Percentiles rank a stretch among this genome's conserved stretches.
These are phyloP conservation scores for Centaurea solstitialis DNA, from an alignment of 129 eudicot genomes.

Conservation along the genomic window DNA sequence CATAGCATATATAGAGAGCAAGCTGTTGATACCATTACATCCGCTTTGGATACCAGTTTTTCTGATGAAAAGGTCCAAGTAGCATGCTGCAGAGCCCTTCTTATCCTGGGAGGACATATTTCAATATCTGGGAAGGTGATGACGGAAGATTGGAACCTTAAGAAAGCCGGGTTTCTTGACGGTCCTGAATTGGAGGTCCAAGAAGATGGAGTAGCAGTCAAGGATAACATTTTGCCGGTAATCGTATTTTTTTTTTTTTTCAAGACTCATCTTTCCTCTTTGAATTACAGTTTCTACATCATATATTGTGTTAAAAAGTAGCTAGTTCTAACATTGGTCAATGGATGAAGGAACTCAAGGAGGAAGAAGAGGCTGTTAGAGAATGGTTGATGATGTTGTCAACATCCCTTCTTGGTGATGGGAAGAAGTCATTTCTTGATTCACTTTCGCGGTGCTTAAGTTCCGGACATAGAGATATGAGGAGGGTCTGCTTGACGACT, in stretches of 20 bases:
- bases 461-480: slow-evolving; percentile 44
- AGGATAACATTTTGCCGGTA: slow-evolving; percentile 34
- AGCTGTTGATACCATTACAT: slow-evolving; percentile 62
- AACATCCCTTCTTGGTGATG: slow-evolving; percentile 59
- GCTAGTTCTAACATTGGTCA: no score
- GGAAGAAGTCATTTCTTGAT: slow-evolving; percentile 63
- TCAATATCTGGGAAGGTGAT: slow-evolving; percentile 60
- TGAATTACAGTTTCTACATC: no score
- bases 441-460: slow-evolving; percentile 54
- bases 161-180: slow-evolving; percentile 58
- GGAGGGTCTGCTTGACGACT: slow-evolving; percentile 48
- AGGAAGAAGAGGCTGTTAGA: slow-evolving; percentile 57
- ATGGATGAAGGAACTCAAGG: background rate
- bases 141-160: slow-evolving; percentile 67
- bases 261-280: background rate
- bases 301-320: no score
- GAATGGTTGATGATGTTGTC: slow-evolving; percentile 61
- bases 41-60: slow-evolving; percentile 50
- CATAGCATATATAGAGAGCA: slow-evolving; percentile 56
- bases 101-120: slow-evolving; percentile 67
- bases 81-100: slow-evolving; percentile 65
- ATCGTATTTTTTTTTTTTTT: background rate
- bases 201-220: slow-evolving; percentile 27
- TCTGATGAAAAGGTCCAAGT: slow-evolving; percentile 45
- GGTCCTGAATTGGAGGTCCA: slow-evolving; percentile 36